phyloP scores from a whole-genome alignment of 805 yeast genomes.

The Groenewaldozyma salmanticensis region DNA sequence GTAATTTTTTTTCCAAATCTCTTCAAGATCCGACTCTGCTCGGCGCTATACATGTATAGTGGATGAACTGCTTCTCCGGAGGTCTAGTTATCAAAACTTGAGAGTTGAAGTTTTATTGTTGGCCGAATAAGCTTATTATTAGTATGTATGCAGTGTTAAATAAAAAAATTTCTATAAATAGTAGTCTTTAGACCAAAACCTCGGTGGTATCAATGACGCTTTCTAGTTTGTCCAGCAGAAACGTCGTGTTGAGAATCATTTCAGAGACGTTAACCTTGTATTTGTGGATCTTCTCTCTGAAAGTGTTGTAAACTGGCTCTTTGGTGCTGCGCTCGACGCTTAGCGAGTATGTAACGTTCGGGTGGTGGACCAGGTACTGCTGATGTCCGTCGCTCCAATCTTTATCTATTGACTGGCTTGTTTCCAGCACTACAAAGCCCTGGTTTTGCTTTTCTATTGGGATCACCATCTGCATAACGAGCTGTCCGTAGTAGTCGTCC shows the following conservation, averaged over 20 bases:
- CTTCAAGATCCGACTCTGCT: too few relatives aligned
- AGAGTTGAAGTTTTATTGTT: too few relatives aligned
- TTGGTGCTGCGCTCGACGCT: slow-evolving; percentile 5
- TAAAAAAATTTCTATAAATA: not conserved
- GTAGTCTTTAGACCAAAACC: not conserved
- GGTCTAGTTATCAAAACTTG: too few relatives aligned
- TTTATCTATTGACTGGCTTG: slow-evolving; percentile 10
- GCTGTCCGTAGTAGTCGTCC: slow-evolving; percentile 11
- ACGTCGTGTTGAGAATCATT: slow-evolving; percentile 10
- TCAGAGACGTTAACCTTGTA: slow-evolving; percentile 10
- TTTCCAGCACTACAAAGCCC: slow-evolving; percentile 1
- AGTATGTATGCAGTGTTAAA: too few relatives aligned
- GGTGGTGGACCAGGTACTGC: slow-evolving; percentile 11
- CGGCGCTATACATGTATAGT: too few relatives aligned
- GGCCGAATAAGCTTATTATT: too few relatives aligned
- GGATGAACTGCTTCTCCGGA: too few relatives aligned
- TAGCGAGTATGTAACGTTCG: slow-evolving; percentile 7
- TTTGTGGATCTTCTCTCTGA: slow-evolving; percentile 6
- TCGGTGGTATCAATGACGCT: not conserved
- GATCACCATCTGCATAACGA: slow-evolving; percentile 7
- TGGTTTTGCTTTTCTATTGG: not conserved
- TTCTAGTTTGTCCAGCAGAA: slow-evolving; percentile 9
- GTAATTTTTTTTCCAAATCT: too few relatives aligned
- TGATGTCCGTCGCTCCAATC: slow-evolving; percentile 10
- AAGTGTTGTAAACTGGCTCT: slow-evolving; percentile 7